These are phyloP conservation scores for Penicillium crystallinum DNA, from an alignment of 495 filamentous ascomycete species.

Conservation along the genomic window DNA sequence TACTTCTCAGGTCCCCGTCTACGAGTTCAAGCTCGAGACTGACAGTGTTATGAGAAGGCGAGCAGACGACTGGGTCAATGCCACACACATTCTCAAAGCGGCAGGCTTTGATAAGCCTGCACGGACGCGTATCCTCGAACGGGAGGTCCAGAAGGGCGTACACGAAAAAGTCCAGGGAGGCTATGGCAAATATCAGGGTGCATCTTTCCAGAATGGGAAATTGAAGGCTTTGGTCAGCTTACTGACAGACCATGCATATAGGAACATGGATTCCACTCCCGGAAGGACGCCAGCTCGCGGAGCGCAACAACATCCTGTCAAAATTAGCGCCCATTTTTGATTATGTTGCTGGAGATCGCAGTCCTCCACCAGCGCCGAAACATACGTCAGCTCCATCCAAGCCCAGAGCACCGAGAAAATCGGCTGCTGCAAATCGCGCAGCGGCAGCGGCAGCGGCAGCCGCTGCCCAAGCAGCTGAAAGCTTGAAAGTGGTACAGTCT, in stretches of 20 bases:
- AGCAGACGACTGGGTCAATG: slow-evolving; percentile 87
- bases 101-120: slow-evolving; percentile 84
- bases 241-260: slow-evolving; percentile 28
- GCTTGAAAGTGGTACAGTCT: slow-evolving; percentile 37
- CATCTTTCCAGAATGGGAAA: not conserved
- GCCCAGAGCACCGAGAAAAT: slow-evolving; percentile 57
- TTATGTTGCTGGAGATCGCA: slow-evolving; percentile 75
- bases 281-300: slow-evolving; percentile 72
- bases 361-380: slow-evolving; percentile 89
- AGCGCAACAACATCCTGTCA: slow-evolving; percentile 77
- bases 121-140: slow-evolving; percentile 87
- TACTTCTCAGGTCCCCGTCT: slow-evolving; percentile 72
- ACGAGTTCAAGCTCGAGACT: slow-evolving; percentile 73
- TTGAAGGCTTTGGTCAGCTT: not conserved
- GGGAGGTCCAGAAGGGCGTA: slow-evolving; percentile 91
- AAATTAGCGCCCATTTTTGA: slow-evolving; percentile 85
- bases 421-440: slow-evolving; percentile 23
- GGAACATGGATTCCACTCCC: slow-evolving; percentile 95
- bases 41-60: slow-evolving; percentile 89
- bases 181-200: slow-evolving; percentile 97
- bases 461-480: slow-evolving; percentile 23
- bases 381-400: slow-evolving; percentile 67
- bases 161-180: slow-evolving; percentile 98
- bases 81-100: slow-evolving; percentile 91
- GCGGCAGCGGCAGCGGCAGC: slow-evolving; percentile 15